Evolutionary conservation across 805 yeast genomes (phyloP), one percentile per base, ranked within the genome.

Genomic region (Wickerhamiella occidentalis): DNA sequence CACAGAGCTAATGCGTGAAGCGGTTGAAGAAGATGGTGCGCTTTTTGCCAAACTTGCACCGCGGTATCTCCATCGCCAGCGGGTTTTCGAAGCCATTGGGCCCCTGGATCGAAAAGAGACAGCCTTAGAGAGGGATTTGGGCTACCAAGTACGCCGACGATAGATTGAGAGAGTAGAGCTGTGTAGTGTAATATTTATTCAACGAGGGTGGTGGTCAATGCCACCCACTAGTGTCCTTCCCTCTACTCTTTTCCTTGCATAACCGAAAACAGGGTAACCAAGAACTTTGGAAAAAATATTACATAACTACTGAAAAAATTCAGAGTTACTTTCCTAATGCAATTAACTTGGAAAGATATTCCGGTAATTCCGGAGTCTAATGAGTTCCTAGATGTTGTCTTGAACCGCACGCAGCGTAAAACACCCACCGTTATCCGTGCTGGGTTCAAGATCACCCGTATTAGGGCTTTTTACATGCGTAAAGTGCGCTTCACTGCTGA

Each of bases 391-490:
- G 99, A 92, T 69, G 85, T 92, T 56, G 95, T 92, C 55, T 82
- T 92, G 57, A 92, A 92, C 75, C 77, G 96, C 64, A 92, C 99
- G 1, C 99, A 92, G 72, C 80, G 99, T 71, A 92, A 92, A 71
- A 92, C 98, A 5, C 98, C 98, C 52, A 92, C 98, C n/a, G 96
- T 92, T 50, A 84, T 92, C 58, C 81, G 98, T 67, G 84, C 95
- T 17, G 97, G 97, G 51, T 92, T 88, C 74, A 82, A 85, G 64
- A 90, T 92, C 66, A 82, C 92, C 61, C 86, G 99, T 75, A 92
- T 92, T 61, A 76, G 98, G 59, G 85, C 96, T 11, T 92, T 92
- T 63, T 92, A 92, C 70, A 90, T 92, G 96, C 80, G 99, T 73
- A 92, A 92, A 64, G 99, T 92, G 53, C 85, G 84, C 62, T 92